Evolutionary conservation across 129 eudicot species (phyloP), one percentile per base, ranked within the genome.

Genomic region (Lactuca sativa): DNA sequence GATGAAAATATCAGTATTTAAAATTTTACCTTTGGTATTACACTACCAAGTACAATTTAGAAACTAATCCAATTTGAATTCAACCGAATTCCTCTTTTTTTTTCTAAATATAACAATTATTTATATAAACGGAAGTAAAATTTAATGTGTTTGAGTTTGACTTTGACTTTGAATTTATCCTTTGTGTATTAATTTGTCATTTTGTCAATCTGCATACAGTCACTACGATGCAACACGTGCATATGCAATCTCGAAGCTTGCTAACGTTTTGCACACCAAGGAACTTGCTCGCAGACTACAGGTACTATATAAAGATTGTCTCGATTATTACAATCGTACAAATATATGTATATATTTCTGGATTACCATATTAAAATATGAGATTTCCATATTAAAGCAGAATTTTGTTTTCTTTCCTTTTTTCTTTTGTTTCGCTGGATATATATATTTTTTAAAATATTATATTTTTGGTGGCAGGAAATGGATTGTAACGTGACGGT

Each of bases 181-280:
- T 54, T 44, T 56, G 75, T 52, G 56, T 51, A 43, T 54, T 25
- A 25, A 25, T 25, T 62, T 43, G 48, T 71, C 48, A 59, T 18
- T 66, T 72, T 41, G 38, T 18, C 47, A 53, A 53, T 59, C 1
- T 10, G 14, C 14, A 6, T 9, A 48, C 88, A 86, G 93, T 71
- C 55, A 78, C 65, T 90, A 86, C 82, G 95, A 91, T 74, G 95
- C 92, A 62, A 93, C 97, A 85, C 96, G 99, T 86, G 99, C 99
- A 31, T 93, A 93, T 77, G 88, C 99, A 30, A 81, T 89, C 77
- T 93, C 99, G 75, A 93, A 93, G 87, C 92, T 93, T 36, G 98
- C 99, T 49, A 93, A 89, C 88, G 92, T 93, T 78, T 83, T 93
- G 82, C 97, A 89, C 75, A 87, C 99, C 85, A 87, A 85, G 88